Percentiles rank a stretch among this genome's conserved stretches.
Conservation (phyloP, 805 yeast genomes). For the Zygoascus flipseniorum region DNA sequence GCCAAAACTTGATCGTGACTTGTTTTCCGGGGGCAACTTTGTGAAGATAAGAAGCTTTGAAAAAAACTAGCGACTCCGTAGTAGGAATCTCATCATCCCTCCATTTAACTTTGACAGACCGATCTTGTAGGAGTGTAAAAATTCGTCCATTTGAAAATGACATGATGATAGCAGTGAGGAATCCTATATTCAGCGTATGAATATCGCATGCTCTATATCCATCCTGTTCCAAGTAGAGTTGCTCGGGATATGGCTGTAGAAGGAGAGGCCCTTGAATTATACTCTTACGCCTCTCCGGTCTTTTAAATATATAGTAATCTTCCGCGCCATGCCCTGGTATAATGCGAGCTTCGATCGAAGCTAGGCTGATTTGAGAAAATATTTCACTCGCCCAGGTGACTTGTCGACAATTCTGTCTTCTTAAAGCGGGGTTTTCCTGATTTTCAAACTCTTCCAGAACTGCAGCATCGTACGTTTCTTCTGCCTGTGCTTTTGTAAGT, state of each 20-base stretch:
- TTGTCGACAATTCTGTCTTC: conserved; percentile 4
- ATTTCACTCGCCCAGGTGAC: conserved; percentile 17
- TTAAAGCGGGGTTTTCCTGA: not conserved
- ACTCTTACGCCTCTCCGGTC: conserved; percentile 11
- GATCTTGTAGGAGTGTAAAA: conserved; percentile 18
- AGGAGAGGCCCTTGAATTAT: conserved; percentile 45
- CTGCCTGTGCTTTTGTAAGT: conserved; percentile 28
- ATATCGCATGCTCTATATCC: conserved; percentile 36
- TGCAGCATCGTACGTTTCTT: conserved; percentile 29
- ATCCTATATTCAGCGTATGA: conserved; percentile 16
- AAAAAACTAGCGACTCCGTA: not conserved
- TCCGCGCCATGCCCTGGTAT: conserved; percentile 2
- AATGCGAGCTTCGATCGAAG: conserved; percentile 18
- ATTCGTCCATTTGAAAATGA: conserved; percentile 18
- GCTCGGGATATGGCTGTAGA: conserved; percentile 47
- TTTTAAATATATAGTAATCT: conserved; percentile 19
- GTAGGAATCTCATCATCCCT: not conserved
- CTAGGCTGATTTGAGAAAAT: conserved; percentile 14
- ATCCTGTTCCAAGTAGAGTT: conserved; percentile 31
- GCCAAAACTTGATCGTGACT: not conserved
- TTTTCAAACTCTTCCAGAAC: conserved; percentile 20
- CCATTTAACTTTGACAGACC: conserved; percentile 1
- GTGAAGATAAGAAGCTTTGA: not conserved
- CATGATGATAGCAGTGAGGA: conserved; percentile 15
- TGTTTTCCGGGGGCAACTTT: not conserved